Conservation (phyloP, 805 yeast species). For the Nakazawaea holstii region DNA sequence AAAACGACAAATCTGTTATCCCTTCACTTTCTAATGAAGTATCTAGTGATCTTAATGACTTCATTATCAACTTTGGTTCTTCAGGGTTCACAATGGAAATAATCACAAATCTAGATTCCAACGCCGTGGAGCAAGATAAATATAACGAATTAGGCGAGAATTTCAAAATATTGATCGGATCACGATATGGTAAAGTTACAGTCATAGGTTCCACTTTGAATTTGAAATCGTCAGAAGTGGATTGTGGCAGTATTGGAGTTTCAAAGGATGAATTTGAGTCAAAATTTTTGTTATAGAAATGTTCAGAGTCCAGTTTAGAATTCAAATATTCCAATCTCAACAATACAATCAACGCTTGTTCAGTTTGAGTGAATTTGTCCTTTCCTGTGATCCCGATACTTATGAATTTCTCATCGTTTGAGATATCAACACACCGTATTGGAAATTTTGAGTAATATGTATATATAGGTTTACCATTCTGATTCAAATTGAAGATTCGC, state of each 20-base stretch:
- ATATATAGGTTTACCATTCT: constrained; percentile 59
- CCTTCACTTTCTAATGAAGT: constrained; percentile 81
- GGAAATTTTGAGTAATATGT: constrained; percentile 68
- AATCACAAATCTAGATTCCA: constrained; percentile 76
- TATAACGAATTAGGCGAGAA: constrained; percentile 71
- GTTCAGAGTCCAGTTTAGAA: not conserved
- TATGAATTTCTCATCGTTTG: constrained; percentile 56
- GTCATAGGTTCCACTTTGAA: constrained; percentile 52
- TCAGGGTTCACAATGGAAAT: constrained; percentile 60
- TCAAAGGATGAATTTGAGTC: not conserved
- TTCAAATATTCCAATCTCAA: constrained; percentile 23
- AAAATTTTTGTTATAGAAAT: not conserved
- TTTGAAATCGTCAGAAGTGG: constrained; percentile 5
- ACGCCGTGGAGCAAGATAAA: constrained; percentile 67
- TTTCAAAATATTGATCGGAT: constrained; percentile 70
- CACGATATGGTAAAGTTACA: constrained; percentile 79
- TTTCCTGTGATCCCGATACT: constrained; percentile 83
- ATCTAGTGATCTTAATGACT: constrained; percentile 57
- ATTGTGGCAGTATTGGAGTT: constrained; percentile 5
- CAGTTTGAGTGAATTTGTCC: constrained; percentile 61
- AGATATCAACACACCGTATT: constrained; percentile 70
- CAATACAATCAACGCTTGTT: constrained; percentile 70
- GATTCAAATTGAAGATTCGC: constrained; percentile 54
- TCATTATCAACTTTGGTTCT: constrained; percentile 64
- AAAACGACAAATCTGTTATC: constrained; percentile 73